Conservation (phyloP, 1,284 basidiomycete genomes). For the Fistulina hepatica region DNA sequence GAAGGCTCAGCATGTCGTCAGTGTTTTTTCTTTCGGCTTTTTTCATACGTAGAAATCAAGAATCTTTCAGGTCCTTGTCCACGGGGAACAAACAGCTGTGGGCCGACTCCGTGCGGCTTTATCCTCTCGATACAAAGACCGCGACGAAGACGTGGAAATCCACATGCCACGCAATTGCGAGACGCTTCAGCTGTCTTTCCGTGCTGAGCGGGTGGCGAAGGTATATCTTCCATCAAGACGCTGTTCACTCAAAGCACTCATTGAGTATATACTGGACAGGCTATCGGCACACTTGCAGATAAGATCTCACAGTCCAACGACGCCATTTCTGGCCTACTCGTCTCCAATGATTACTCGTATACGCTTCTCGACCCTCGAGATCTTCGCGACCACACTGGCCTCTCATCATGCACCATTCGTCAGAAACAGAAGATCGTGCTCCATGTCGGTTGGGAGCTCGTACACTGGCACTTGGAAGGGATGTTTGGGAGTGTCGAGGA, state of each 20-base stretch:
- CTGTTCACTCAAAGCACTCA: too few relatives aligned
- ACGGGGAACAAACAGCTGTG: conserved; percentile 95
- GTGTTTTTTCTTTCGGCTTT: conserved; percentile 16
- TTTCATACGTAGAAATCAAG: conserved; percentile 2
- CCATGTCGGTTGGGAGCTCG: conserved; percentile 84
- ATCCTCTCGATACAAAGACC: conserved; percentile 81
- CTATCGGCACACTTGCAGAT: conserved; percentile 84
- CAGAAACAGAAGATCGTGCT: conserved; percentile 82
- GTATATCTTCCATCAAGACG: too few relatives aligned
- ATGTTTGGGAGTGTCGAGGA: conserved; percentile 94
- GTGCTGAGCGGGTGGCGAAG: conserved; percentile 91
- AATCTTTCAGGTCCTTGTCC: conserved; percentile 83
- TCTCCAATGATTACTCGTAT: conserved; percentile 96
- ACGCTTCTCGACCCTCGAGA: conserved; percentile 93
- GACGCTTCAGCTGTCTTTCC: conserved; percentile 81
- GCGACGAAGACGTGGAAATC: conserved; percentile 93
- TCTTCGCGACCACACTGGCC: conserved; percentile 90
- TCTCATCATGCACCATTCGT: conserved; percentile 85
- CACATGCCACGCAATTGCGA: conserved; percentile 94
- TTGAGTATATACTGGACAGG: conserved; percentile 52
- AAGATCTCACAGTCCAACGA: conserved; percentile 65
- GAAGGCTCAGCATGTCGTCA: conserved; percentile 91
- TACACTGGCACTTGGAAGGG: conserved; percentile 93
- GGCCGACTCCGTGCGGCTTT: conserved; percentile 81
- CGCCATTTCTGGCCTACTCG: conserved; percentile 74